Percentiles rank a stretch among this genome's conserved stretches.
These are phyloP conservation scores for Syzygium jambos DNA, from an alignment of 345 rosid species.

Conservation along the genomic window DNA sequence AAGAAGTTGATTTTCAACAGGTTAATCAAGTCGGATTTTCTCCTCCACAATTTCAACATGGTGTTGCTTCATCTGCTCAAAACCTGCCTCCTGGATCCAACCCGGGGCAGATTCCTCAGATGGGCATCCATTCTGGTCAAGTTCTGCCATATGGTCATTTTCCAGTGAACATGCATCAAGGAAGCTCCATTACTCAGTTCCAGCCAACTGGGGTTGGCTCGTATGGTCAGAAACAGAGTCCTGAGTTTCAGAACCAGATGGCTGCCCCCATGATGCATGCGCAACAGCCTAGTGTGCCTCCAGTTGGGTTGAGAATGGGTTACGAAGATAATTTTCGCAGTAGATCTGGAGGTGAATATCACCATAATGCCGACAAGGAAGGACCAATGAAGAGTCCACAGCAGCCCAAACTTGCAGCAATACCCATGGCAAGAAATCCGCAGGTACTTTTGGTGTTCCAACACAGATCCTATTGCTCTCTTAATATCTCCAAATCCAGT, in stretches of 20 bases:
- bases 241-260: slow-evolving; percentile 48
- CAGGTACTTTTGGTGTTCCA: slow-evolving; percentile 15
- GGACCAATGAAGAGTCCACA: slow-evolving; percentile 41
- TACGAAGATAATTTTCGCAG: slow-evolving; percentile 50
- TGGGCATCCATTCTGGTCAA: slow-evolving; percentile 36
- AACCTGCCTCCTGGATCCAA: slow-evolving; percentile 37
- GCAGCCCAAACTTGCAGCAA: slow-evolving; percentile 49
- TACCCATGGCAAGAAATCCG: slow-evolving; percentile 44
- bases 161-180: slow-evolving; percentile 39
- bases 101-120: slow-evolving; percentile 26
- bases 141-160: slow-evolving; percentile 53
- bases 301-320: slow-evolving; percentile 32
- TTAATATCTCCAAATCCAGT: background rate
- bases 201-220: slow-evolving; percentile 49
- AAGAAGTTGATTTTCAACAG: slow-evolving; percentile 48
- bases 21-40: slow-evolving; percentile 50
- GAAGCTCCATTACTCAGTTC: slow-evolving; percentile 27
- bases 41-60: slow-evolving; percentile 50
- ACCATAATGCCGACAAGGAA: slow-evolving; percentile 37
- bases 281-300: slow-evolving; percentile 45
- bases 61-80: slow-evolving; percentile 44
- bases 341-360: slow-evolving; percentile 51
- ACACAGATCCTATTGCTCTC: background rate
- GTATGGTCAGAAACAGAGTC: slow-evolving; percentile 48
- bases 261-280: slow-evolving; percentile 34